Evolutionary conservation across 805 yeast species (phyloP).

Genomic region (Kluyveromyces nonfermentans): DNA sequence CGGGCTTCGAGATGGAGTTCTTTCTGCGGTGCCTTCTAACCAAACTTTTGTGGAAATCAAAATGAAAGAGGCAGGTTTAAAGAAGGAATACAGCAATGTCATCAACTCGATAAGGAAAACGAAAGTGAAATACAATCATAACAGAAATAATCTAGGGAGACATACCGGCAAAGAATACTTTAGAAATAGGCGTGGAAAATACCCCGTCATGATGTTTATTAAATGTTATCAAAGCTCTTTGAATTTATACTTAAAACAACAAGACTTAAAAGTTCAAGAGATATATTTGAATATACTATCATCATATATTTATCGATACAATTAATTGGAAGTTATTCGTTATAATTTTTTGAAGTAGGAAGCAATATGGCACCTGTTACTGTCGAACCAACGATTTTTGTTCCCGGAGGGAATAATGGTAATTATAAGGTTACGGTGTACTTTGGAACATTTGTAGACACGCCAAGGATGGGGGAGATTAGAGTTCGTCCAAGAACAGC

Average conservation of each 20-base stretch:
- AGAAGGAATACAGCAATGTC: neutral
- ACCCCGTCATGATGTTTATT: too few species aligned
- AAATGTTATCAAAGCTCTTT: too few species aligned
- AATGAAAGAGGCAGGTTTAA: neutral
- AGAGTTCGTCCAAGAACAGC: conserved; percentile 48
- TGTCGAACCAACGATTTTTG: neutral
- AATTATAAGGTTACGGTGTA: conserved; percentile 31
- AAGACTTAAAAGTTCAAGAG: too few species aligned
- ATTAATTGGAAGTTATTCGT: too few species aligned
- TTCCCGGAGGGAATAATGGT: neutral
- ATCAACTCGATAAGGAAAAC: neutral
- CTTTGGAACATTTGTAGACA: conserved; percentile 66
- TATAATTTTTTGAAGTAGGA: too few species aligned
- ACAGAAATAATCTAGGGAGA: too few species aligned
- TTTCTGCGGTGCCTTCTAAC: neutral
- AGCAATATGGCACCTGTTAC: neutral
- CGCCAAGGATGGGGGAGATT: conserved; percentile 49
- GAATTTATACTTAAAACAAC: too few species aligned
- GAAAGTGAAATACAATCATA: neutral
- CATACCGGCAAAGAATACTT: too few species aligned
- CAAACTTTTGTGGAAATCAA: neutral
- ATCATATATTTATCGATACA: too few species aligned
- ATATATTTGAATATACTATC: too few species aligned
- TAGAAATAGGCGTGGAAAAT: too few species aligned
- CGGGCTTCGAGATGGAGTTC: too few species aligned